Evolutionary conservation across 371 early-diverging fungal genomes (phyloP), one percentile per base, ranked within the genome.

Genomic region (Mucor racemosus): DNA sequence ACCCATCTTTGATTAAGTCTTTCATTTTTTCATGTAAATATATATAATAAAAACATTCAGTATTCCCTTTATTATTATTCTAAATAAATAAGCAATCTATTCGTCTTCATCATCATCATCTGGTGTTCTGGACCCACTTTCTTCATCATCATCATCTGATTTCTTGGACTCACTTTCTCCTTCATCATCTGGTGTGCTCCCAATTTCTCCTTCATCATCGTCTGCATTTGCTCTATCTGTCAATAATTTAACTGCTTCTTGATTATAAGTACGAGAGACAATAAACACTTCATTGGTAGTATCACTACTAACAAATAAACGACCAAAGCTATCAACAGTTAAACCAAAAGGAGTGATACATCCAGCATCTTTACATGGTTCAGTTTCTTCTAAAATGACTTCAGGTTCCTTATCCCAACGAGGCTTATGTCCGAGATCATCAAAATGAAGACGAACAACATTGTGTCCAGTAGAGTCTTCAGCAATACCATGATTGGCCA

Each of bases 381-480:
- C 61, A 3, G 56, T 62, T 17, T 69, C 66, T 40, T 71, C 57
- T 40, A 82, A 71, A 14, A 82, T 66, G 8, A 80, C 64, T 17
- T 82, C 79, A 14, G 68, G 72, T 15, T 64, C 44, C 33, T 73
- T 75, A 36, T 81, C 81, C 74, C 72, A 76, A 10, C 76, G 76
- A 48, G 83, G 77, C 34, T 69, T 60, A 40, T 82, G 83, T 26
- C 76, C 80, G 7, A 82, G 67, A 68, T 82, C 83, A 54, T 78
- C 77, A 54, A 76, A 80, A 19, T 74, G 74, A 26, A 80, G 54
- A 48, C 72, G 78, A 38, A 76, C 70, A 0, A 82, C 78, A 38
- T 67, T 75, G 39, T 81, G 78, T 2, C 80, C 80, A 19, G 41
- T 59, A 7, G 71, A 17, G 38, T 71, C 62, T 4, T 68, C 74